Evolutionary conservation across 2,329 filamentous ascomycete species (phyloP).

Genomic region (Ceratocystis alfenasii): DNA sequence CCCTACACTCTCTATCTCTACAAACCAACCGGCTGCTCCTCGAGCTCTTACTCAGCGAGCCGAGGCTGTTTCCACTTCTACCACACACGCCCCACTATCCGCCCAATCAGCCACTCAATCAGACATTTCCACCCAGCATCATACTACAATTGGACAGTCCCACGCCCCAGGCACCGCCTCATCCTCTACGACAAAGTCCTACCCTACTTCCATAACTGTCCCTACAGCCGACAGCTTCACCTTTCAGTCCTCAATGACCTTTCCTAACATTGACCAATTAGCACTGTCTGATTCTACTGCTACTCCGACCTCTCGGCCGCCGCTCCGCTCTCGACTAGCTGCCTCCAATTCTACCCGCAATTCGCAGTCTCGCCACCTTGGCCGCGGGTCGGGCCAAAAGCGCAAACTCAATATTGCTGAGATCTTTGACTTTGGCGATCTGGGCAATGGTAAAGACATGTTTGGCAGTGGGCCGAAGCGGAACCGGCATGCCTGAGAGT

Average conservation of each 20-base stretch:
- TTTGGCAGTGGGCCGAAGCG: constrained; percentile 41
- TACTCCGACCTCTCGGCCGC: constrained; percentile 23
- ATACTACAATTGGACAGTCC: not conserved
- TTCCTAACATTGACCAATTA: constrained; percentile 47
- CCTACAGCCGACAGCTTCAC: constrained; percentile 53
- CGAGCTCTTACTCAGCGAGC: constrained; percentile 25
- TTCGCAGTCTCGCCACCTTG: constrained; percentile 36
- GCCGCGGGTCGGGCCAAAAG: constrained; percentile 57
- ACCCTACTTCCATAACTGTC: constrained; percentile 28
- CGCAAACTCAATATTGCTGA: constrained; percentile 61
- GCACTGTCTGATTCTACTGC: constrained; percentile 42
- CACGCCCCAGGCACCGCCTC: not conserved
- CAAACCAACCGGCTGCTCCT: constrained; percentile 25
- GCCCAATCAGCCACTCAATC: constrained; percentile 15
- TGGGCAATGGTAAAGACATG: constrained; percentile 50
- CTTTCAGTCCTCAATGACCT: constrained; percentile 53
- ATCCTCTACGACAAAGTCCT: constrained; percentile 18
- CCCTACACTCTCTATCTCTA: constrained; percentile 16
- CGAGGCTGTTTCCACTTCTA: not conserved
- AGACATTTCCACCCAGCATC: constrained; percentile 5
- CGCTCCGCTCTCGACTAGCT: constrained; percentile 17
- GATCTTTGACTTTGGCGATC: constrained; percentile 58
- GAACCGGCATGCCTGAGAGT: constrained; percentile 35
- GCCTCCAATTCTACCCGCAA: constrained; percentile 23
- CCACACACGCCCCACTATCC: not conserved